phyloP scores from a whole-genome alignment of 2,329 filamentous ascomycete species.

The Tolypocladium pustulatum region DNA sequence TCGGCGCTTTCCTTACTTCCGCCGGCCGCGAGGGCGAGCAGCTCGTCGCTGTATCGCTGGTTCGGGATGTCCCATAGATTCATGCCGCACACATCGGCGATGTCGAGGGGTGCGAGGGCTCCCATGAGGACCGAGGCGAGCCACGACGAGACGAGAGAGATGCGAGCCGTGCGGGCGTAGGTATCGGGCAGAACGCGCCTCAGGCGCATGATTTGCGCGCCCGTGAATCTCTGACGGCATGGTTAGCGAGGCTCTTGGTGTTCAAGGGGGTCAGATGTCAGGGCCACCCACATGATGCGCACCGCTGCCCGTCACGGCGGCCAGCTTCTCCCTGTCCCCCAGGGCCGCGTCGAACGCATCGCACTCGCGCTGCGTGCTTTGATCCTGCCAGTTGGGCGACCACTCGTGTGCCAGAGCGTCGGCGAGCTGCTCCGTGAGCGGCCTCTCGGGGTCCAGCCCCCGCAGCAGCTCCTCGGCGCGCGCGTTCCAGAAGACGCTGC shows the following conservation, averaged over 20 bases:
- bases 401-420: constrained; percentile 71
- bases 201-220: constrained; percentile 90
- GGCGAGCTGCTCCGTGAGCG: constrained; percentile 62
- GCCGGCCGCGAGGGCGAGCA: constrained; percentile 66
- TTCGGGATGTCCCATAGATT: constrained; percentile 86
- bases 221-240: constrained; percentile 68
- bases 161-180: constrained; percentile 70
- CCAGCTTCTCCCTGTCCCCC: constrained; percentile 57
- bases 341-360: constrained; percentile 73
- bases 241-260: background rate
- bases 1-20: constrained; percentile 38
- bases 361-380: constrained; percentile 86
- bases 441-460: constrained; percentile 46
- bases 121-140: constrained; percentile 85
- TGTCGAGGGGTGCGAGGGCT: constrained; percentile 77
- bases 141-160: constrained; percentile 93
- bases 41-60: constrained; percentile 60
- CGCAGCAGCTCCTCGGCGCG: constrained; percentile 56
- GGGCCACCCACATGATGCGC: constrained; percentile 73
- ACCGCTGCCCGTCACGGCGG: constrained; percentile 75
- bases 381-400: constrained; percentile 97
- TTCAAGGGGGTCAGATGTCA: background rate
- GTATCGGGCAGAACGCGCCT: constrained; percentile 68
- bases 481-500: constrained; percentile 84
- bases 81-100: constrained; percentile 92